Base-by-base conservation (phyloP, 352 stramenopile species). In the Globisporangium recalcitrans region DNA sequence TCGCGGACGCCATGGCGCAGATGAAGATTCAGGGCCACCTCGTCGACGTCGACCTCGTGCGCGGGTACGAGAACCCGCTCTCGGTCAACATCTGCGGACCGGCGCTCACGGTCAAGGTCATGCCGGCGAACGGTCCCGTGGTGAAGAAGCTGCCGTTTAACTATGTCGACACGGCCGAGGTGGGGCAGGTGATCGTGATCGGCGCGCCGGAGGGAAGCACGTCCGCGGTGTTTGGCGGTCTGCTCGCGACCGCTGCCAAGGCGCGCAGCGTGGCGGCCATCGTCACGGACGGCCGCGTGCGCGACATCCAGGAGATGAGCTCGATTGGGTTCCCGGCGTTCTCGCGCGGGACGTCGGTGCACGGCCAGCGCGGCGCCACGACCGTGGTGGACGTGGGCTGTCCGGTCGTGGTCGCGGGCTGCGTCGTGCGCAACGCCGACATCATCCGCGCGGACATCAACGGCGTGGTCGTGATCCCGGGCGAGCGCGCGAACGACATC, bases 381-480 rank as follows among this genome's bases (percentile, higher is more conserved):
- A 82, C 80, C 0, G 80, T 93, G 16, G 82, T 80, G 16, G 77
- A 90, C 55, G 81, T 94, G 16, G 84, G 82, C 31, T 74, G 72
- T 27, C 80, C 82, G 4, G 73, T 94, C 27, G 74, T 87, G 1
- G 78, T 94, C 44, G 70, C 79, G 13, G 85, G 81, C 46, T 91
- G 85, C 60, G 81, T 94, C 24, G 82, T 94, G 53, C 82, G 85
- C 52, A 87, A 81, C 48, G 71, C 72, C 27, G 85, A 94, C 61
- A 90, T 94, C 58, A 88, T 94, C 55, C 85, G 82, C 27, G 85
- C 76, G 19, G 85, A 94, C 62, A 75, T 92, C 52, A 94, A 94
- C 65, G 85, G 85, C 29, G 85, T 92, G 24, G 63, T 94, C 42
- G 85, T 92, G 52, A 84, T 94, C 59, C 85, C 85, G 7, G 69